Base-by-base conservation (phyloP, 148 eudicot genomes). In the Simmondsia chinensis region DNA sequence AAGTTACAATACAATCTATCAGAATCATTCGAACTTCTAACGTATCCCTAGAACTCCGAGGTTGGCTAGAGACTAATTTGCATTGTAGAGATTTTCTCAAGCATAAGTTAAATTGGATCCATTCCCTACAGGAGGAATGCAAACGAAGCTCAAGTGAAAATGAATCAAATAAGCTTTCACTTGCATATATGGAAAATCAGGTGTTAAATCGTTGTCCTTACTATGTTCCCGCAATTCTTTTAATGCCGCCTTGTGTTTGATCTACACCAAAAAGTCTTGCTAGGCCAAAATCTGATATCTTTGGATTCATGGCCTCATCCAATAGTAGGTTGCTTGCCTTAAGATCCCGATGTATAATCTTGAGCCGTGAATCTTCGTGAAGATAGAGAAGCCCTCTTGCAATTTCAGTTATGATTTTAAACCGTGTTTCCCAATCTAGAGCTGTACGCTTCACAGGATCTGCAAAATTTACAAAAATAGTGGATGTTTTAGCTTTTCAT, bases 241-340 rank as follows among this genome's bases (percentile, higher is more conserved):
- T 23, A 3, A 56, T 63, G 4, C 48, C 39, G 9, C 49, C 55
- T 24, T 56, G 61, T 13, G 61, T 63, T 48, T 63, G 50, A 43
- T 63, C 61, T 19, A 33, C 37, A 4, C 56, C 61, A 43, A 63
- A 63, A 26, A 48, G 61, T 43, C 58, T 63, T 27, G 68, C 68
- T 8, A 56, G 44, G 32, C 68, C 68, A 41, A 63, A 63, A 33
- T 63, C 68, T 0, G 61, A 46, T 28, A 63, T 63, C 20, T 63
- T 63, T 4, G 68, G 68, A 43, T 63, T 54, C 68, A 63, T 63
- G 15, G 24, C 50, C 19, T 31, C 34, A 41, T 63, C 68, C 6
- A 63, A 31, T 11, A 63, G 25, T 21, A 63, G 38, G 26, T 63
- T 54, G 40, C 68, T 63, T 8, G 68, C 15, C 48, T 63, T 54